Evolutionary conservation across 306 rosid genomes (phyloP), one percentile per base, ranked within the genome.

Genomic region (Gastrolobium bilobum): DNA sequence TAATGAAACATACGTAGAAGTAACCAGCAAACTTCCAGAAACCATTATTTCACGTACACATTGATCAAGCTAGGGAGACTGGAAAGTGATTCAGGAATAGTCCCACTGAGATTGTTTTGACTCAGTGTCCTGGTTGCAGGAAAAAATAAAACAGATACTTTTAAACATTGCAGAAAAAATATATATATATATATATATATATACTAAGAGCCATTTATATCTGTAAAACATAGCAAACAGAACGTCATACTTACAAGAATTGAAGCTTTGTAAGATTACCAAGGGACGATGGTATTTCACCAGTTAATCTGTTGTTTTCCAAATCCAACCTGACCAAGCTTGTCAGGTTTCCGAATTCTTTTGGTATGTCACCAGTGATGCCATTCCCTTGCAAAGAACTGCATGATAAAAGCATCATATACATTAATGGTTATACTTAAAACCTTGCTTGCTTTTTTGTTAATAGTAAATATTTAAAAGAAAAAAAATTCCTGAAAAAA

Each of bases 351-450:
- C 98, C 99, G 8, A 91, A 77, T 80, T 91, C 97, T 82, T 88
- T 70, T 9, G 99, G 98, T 77, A 96, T 90, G 39, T 40, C 81
- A 10, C 98, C 99, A 29, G 88, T 85, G 53, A 96, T 93, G 56
- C 71, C 83, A 90, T 96, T 96, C 70, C 97, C 96, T 87, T 89
- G 97, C 84, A 96, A 87, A 39, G 89, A 78, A 77, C 99, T 96
- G 91, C 83, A 78, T 14, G 54, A 83, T 20, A 33, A 76, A 87
- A 47, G 73, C 47, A 82, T 65, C 62, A 60, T 9, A 59, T 62
- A 58, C 58, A 64, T 35, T 66, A 81, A 78, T 48, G 42, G 38
- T 73, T 39, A 37, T 56, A 42, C 72, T 75, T n/a, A 37, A 40
- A 33, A 35, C 29, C 65, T 47, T 1, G 31, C 50, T 62, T 30